Percentiles rank a stretch among this genome's conserved stretches.
These are phyloP conservation scores for Mycena metata DNA, from an alignment of 768 basidiomycete genomes.

Conservation along the genomic window DNA sequence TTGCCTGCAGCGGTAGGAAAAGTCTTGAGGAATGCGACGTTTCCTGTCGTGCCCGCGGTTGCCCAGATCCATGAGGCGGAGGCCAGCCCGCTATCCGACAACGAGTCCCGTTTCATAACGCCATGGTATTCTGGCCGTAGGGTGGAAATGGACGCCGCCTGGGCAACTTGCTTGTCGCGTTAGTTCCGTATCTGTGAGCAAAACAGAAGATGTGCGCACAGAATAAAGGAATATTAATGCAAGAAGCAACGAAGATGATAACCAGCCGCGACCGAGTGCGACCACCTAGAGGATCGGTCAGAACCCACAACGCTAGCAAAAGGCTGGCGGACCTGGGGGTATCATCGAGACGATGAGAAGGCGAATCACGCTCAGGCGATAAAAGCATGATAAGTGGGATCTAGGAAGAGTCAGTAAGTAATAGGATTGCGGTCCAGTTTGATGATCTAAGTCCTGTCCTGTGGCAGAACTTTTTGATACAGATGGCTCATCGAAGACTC, in stretches of 20 bases:
- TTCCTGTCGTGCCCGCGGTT: conserved; percentile 3
- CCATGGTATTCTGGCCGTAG: conserved; percentile 7
- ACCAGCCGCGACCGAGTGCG: conserved; percentile 1
- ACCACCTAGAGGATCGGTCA: no score
- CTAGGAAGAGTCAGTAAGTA: no score
- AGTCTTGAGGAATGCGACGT: conserved; percentile 12
- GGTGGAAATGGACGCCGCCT: background rate
- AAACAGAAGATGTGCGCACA: background rate
- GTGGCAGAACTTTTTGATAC: no score
- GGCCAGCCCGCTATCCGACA: conserved; percentile 3
- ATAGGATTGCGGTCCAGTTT: no score
- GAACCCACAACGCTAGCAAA: no score
- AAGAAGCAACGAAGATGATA: conserved; percentile 13
- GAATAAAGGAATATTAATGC: conserved; percentile 28
- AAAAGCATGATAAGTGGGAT: no score
- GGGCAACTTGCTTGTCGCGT: conserved; percentile 2
- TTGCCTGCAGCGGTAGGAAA: background rate
- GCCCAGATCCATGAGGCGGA: conserved; percentile 28
- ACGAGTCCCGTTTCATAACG: background rate
- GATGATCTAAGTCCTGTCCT: no score
- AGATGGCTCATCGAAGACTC: no score
- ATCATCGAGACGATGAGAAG: no score
- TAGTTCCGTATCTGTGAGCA: background rate
- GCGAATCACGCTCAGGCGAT: no score
- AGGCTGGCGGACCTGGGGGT: no score